phyloP scores from a whole-genome alignment of 805 yeast species.

The Metschnikowia matae region DNA sequence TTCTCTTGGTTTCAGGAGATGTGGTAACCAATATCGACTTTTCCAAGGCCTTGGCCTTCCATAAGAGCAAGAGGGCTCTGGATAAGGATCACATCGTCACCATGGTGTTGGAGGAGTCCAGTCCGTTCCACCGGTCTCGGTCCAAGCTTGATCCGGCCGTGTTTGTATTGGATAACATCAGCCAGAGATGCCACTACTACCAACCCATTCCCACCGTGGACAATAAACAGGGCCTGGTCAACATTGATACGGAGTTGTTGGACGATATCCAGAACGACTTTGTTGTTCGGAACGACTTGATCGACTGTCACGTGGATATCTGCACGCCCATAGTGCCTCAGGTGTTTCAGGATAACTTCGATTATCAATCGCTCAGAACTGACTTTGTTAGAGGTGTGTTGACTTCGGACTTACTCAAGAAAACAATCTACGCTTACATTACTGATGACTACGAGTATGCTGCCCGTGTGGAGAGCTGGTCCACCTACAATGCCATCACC shows the following conservation, averaged over 20 bases:
- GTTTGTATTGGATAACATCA: slow-evolving; percentile 71
- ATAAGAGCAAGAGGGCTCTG: slow-evolving; percentile 59
- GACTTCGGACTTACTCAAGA: slow-evolving; percentile 83
- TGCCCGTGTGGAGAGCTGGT: slow-evolving; percentile 93
- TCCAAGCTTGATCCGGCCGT: slow-evolving; percentile 78
- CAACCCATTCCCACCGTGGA: slow-evolving; percentile 65
- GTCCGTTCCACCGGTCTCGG: slow-evolving; percentile 80
- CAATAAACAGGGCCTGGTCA: slow-evolving; percentile 37
- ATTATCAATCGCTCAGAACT: slow-evolving; percentile 78
- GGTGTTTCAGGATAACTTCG: slow-evolving; percentile 93
- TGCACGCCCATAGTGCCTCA: slow-evolving; percentile 95
- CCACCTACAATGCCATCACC: slow-evolving; percentile 86
- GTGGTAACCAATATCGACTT: slow-evolving; percentile 91
- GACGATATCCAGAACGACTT: slow-evolving; percentile 70
- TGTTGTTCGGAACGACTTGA: slow-evolving; percentile 81
- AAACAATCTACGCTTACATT: slow-evolving; percentile 85
- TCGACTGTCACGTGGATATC: slow-evolving; percentile 94
- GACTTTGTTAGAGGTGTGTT: slow-evolving; percentile 91
- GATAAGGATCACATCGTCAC: slow-evolving; percentile 94
- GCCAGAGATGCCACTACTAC: slow-evolving; percentile 77
- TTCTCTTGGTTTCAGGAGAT: slow-evolving; percentile 87
- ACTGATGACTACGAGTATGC: slow-evolving; percentile 75
- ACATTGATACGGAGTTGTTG: slow-evolving; percentile 79
- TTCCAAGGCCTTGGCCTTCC: slow-evolving; percentile 65
- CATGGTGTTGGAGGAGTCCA: slow-evolving; percentile 85